These are phyloP conservation scores for Talaromyces nanjingensis DNA, from an alignment of 495 filamentous ascomycete genomes.

Conservation along the genomic window DNA sequence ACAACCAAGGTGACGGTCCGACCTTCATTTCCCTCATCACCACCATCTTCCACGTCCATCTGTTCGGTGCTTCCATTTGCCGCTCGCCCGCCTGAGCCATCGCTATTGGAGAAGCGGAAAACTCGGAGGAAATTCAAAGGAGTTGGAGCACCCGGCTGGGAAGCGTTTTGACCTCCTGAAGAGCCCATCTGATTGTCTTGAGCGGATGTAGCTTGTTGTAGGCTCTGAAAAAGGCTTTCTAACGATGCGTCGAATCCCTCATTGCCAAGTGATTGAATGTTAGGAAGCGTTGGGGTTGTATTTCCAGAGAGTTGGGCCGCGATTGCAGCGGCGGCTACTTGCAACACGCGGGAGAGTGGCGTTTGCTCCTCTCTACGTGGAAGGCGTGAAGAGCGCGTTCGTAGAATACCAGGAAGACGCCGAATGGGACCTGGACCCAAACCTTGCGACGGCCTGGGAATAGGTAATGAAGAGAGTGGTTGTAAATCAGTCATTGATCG, in stretches of 20 bases:
- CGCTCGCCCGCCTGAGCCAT: slow-evolving; percentile 13
- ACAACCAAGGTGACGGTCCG: slow-evolving; percentile 63
- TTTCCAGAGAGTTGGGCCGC: slow-evolving; percentile 54
- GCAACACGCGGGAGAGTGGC: slow-evolving; percentile 49
- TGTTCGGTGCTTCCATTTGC: slow-evolving; percentile 14
- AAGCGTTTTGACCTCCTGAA: slow-evolving; percentile 14
- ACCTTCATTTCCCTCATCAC: slow-evolving; percentile 43
- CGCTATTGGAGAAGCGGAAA: slow-evolving; percentile 53
- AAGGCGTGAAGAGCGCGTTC: slow-evolving; percentile 42
- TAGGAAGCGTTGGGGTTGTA: slow-evolving; percentile 45
- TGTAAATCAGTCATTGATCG: slow-evolving; percentile 20
- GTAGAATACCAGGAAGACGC: slow-evolving; percentile 35
- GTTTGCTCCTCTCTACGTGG: slow-evolving; percentile 51
- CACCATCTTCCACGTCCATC: slow-evolving; percentile 36
- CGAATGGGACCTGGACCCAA: slow-evolving; percentile 18
- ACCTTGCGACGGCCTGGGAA: not conserved
- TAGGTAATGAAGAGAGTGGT: slow-evolving; percentile 18
- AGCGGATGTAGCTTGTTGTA: slow-evolving; percentile 45
- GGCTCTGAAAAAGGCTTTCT: slow-evolving; percentile 49
- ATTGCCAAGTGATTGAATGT: slow-evolving; percentile 52
- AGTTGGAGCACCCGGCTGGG: slow-evolving; percentile 20
- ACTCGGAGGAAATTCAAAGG: slow-evolving; percentile 55
- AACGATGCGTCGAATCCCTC: slow-evolving; percentile 51
- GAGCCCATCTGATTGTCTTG: slow-evolving; percentile 32
- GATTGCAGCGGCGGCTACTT: slow-evolving; percentile 53